These are phyloP conservation scores for Exophiala xenobiotica DNA, from an alignment of 2,329 filamentous ascomycete genomes.

Conservation along the genomic window DNA sequence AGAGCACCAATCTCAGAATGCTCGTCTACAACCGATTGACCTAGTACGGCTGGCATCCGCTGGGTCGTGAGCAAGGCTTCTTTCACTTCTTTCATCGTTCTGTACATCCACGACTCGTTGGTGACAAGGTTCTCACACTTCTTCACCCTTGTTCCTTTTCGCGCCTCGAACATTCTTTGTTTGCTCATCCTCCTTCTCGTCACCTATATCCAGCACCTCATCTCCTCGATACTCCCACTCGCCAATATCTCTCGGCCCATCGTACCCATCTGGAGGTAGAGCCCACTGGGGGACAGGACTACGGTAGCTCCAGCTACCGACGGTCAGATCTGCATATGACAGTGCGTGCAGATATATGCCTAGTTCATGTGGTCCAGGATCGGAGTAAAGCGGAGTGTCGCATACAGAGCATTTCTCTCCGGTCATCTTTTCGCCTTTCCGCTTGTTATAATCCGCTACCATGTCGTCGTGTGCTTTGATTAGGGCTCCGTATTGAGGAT, in stretches of 20 bases:
- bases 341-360: slow-evolving; percentile 92
- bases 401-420: slow-evolving; percentile 79
- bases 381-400: slow-evolving; percentile 85
- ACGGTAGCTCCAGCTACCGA: slow-evolving; percentile 79
- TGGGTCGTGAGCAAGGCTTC: no score
- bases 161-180: slow-evolving; percentile 24
- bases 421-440: slow-evolving; percentile 90
- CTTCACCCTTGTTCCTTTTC: slow-evolving; percentile 24
- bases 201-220: slow-evolving; percentile 38
- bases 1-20: no score
- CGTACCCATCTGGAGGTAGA: slow-evolving; percentile 69
- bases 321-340: slow-evolving; percentile 76
- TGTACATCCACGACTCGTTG: no score
- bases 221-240: slow-evolving; percentile 41
- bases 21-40: no score
- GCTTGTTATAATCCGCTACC: slow-evolving; percentile 84
- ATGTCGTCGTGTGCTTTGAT: slow-evolving; percentile 66
- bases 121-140: neutral
- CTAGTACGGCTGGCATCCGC: no score
- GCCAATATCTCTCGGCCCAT: slow-evolving; percentile 68
- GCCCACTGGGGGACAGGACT: slow-evolving; percentile 86
- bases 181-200: slow-evolving; percentile 35
- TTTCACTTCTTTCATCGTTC: no score
- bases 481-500: slow-evolving; percentile 24
- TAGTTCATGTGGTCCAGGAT: slow-evolving; percentile 85